phyloP scores from a whole-genome alignment of 345 rosid species.

The Brassica napus region Da-Ae NC_063446.1:55909501-55910000 shows the following conservation, averaged over 20 bases:
- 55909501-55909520: too few species aligned
- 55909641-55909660: slow-evolving; percentile 5
- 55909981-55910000: slow-evolving; percentile 2
- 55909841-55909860: not conserved
- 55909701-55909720: not conserved
- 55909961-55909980: not conserved
- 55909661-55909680: slow-evolving; percentile 13
- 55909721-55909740: slow-evolving; percentile 24
- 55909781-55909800: slow-evolving; percentile 20
- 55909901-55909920: not conserved
- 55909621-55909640: slow-evolving; percentile 22
- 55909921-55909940: not conserved
- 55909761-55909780: slow-evolving; percentile 30
- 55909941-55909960: slow-evolving; percentile 1
- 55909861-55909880: slow-evolving; percentile 31
- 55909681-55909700: slow-evolving; percentile 20
- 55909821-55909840: slow-evolving; percentile 35
- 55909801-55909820: slow-evolving; percentile 34
- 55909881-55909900: slow-evolving; percentile 5
- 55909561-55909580: slow-evolving; percentile 14
- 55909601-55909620: not conserved
- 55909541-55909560: too few species aligned
- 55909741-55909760: not conserved
- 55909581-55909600: not conserved
- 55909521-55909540: too few species aligned